Percentiles rank a stretch among this genome's conserved stretches.
These are phyloP conservation scores for Urtica urens DNA, from an alignment of 306 rosid species.

Conservation along the genomic window DNA sequence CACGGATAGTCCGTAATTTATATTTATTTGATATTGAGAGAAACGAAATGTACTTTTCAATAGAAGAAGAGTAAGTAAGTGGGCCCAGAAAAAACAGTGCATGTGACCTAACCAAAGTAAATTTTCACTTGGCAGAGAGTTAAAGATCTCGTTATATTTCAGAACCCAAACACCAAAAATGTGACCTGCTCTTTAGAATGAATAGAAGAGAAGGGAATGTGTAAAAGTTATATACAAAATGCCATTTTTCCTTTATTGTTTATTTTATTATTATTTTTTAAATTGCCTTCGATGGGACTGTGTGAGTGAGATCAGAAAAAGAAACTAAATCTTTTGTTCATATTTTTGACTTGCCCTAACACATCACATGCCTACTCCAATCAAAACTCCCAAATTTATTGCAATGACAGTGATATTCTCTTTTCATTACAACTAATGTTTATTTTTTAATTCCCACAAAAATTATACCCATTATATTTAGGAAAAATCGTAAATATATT, in stretches of 20 bases:
- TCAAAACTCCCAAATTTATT: slow-evolving; percentile 31
- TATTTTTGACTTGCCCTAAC: slow-evolving; percentile 19
- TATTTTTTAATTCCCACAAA: not conserved
- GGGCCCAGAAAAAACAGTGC: slow-evolving; percentile 9
- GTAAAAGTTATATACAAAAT: not conserved
- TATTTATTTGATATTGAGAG: not conserved
- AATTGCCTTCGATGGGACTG: slow-evolving; percentile 1
- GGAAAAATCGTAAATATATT: too few relatives aligned
- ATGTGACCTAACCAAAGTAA: slow-evolving; percentile 5
- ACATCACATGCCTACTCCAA: slow-evolving; percentile 29
- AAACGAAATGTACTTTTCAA: not conserved
- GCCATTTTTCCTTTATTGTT: not conserved
- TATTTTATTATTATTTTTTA: not conserved
- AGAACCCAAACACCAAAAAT: slow-evolving; percentile 5
- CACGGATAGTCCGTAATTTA: not conserved
- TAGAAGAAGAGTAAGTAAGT: not conserved
- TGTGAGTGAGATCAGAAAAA: not conserved
- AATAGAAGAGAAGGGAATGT: slow-evolving; percentile 1
- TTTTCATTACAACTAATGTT: not conserved
- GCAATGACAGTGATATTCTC: slow-evolving; percentile 31
- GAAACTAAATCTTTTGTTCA: slow-evolving; percentile 37
- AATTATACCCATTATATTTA: not conserved
- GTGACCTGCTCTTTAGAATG: not conserved
- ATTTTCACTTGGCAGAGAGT: not conserved
- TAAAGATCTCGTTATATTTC: slow-evolving; percentile 8